These are phyloP conservation scores for Wolfiporia cocos DNA, from an alignment of 1,284 basidiomycete species.

Conservation along the genomic window DNA sequence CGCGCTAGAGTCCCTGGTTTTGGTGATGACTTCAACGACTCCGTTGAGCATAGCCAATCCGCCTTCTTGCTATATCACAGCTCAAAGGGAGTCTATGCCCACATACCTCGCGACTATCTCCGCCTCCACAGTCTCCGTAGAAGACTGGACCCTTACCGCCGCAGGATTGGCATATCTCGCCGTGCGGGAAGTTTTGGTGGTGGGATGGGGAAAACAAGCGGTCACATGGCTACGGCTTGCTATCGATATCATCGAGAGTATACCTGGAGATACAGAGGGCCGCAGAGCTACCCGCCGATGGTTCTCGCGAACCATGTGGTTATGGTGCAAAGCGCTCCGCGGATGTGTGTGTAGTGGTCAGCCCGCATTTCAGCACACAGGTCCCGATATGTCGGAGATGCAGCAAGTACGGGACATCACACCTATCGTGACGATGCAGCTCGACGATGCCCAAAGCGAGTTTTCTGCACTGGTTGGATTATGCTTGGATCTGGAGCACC, in stretches of 20 bases:
- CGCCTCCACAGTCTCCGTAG: no score
- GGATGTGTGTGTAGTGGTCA: no score
- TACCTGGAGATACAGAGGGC: not conserved
- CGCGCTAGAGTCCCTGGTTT: not conserved
- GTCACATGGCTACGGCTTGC: not conserved
- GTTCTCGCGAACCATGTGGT: slow-evolving; percentile 1
- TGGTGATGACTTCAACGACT: not conserved
- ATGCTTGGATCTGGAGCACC: not conserved
- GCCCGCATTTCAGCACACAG: no score
- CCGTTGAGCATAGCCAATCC: not conserved
- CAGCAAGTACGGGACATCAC: not conserved
- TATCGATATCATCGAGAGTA: not conserved
- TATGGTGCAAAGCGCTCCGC: not conserved
- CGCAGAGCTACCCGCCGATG: not conserved
- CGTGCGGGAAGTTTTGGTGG: not conserved
- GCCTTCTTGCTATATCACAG: not conserved
- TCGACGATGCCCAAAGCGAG: not conserved
- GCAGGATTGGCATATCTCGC: not conserved
- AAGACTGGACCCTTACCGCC: not conserved
- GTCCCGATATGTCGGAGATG: not conserved
- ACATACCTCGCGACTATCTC: not conserved
- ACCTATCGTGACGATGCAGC: not conserved
- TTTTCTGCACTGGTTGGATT: not conserved
- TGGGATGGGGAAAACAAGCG: not conserved
- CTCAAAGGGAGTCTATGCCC: not conserved